Evolutionary conservation across 2,329 filamentous ascomycete genomes (phyloP), one percentile per base, ranked within the genome.

Genomic region (Sporothrix sp.): DNA sequence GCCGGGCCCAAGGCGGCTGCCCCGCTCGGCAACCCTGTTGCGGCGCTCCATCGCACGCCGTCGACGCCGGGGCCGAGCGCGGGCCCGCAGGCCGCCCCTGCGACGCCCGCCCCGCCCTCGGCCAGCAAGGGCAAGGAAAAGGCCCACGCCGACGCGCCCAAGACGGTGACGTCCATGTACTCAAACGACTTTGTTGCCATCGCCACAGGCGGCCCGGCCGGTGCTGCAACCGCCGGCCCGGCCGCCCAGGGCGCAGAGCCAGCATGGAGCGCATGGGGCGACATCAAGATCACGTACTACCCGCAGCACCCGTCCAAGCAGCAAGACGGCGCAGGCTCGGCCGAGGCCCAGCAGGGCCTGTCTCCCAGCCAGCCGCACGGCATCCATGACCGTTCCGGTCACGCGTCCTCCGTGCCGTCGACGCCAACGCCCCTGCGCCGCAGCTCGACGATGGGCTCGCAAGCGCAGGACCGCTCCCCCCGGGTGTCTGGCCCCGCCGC

Each of bases 131-230:
- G 77, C 44, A 95, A 91, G 65, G 88, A 94, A 11, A 90, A 85
- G 65, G 64, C 70, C 3, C 61, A 67, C 51, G 59, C 56, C 46
- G 59, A 62, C 10, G n/a, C 39, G 10, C 23, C 66, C 25, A 74
- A 74, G 59, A 72, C 72, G 51, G 71, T 77, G 20, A 73, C 74
- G 6, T 71, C 76, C 28, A 77, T 85, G 65, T 82, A 87, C 65
- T 85, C 87, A n/a, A 90, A 90, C 57, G 88, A 98, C 65, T 70
- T 98, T 50, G 80, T 85, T 30, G 78, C 84, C 11, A 72, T 97
- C 51, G 82, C 84, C 47, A 82, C 82, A 0, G 48, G 42, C n/a
- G 32, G 32, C 23, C 13, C 37, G 3, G n/a, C 67, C 58, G 63
- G 67, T 25, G 66, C 74, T 37, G 38, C 39, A 25, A 11, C 45